Percentiles rank a stretch among this genome's conserved stretches.
Evolutionary conservation across 208 protist genomes (phyloP).

Genomic region (Trypanosoma congolense): DNA sequence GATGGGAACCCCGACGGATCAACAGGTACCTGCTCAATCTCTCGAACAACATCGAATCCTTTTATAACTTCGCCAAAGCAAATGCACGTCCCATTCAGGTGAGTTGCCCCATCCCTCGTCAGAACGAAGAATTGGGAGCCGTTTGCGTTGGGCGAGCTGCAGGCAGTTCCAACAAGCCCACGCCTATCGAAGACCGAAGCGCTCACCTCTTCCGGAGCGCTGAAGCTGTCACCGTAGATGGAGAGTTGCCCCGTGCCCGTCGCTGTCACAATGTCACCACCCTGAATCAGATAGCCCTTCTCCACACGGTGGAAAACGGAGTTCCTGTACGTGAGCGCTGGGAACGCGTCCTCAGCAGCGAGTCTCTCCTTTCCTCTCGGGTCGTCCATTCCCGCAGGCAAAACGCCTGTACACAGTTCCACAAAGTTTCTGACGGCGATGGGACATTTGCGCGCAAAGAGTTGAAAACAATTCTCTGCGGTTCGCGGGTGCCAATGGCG

Average conservation of each 20-base stretch:
- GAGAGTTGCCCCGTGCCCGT: slow-evolving; percentile 94
- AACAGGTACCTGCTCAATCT: slow-evolving; percentile 62
- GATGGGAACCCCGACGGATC: slow-evolving; percentile 35
- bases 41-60: slow-evolving; percentile 77
- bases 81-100: slow-evolving; percentile 93
- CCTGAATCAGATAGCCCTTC: slow-evolving; percentile 89
- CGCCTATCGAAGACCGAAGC: slow-evolving; percentile 68
- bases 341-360: slow-evolving; percentile 17
- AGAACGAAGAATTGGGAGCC: slow-evolving; percentile 92
- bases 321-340: slow-evolving; percentile 86
- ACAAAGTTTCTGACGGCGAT: slow-evolving; percentile 82
- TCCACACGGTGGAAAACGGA: slow-evolving; percentile 92
- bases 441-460: slow-evolving; percentile 73
- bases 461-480: slow-evolving; percentile 72
- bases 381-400: slow-evolving; percentile 25
- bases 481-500: slow-evolving; percentile 39
- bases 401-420: slow-evolving; percentile 82
- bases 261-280: slow-evolving; percentile 74
- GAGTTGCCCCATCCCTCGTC: slow-evolving; percentile 53
- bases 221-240: slow-evolving; percentile 94
- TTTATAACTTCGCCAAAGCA: slow-evolving; percentile 91
- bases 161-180: slow-evolving; percentile 97
- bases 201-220: slow-evolving; percentile 94
- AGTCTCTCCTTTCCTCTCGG: not conserved
- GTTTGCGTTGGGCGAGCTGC: slow-evolving; percentile 96